Evolutionary conservation across 495 filamentous ascomycete genomes (phyloP).

Genomic region (Neurospora discreta): DNA sequence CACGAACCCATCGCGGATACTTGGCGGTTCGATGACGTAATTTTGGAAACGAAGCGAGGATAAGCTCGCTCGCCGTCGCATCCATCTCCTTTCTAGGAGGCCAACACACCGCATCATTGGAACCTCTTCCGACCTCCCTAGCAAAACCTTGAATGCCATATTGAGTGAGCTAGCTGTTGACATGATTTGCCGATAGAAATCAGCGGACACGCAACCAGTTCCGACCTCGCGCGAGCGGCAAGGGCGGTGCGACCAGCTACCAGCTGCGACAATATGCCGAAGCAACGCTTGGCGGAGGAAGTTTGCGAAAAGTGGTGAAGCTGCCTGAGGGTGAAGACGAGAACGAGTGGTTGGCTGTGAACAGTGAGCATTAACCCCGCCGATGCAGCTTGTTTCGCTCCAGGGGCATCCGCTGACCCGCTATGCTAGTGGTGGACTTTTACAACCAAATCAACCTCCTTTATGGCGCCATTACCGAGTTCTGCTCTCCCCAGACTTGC

Average conservation of each 20-base stretch:
- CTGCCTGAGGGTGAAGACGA: conserved; percentile 93
- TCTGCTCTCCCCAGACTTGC: conserved; percentile 92
- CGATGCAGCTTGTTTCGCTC: neutral
- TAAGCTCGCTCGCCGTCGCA: neutral
- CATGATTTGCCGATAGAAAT: conserved; percentile 46
- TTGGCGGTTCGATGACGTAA: conserved; percentile 1
- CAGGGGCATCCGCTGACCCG: conserved; percentile 3
- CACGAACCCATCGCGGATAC: neutral
- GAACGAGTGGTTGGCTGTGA: conserved; percentile 96
- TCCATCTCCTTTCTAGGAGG: neutral
- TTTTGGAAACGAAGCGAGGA: neutral
- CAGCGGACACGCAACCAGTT: conserved; percentile 82
- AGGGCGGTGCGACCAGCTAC: conserved; percentile 81
- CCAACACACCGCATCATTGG: neutral
- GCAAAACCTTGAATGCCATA: too few species aligned
- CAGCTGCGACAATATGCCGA: conserved; percentile 96
- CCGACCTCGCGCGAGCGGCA: conserved; percentile 76
- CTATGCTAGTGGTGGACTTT: conserved; percentile 79
- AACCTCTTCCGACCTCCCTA: neutral
- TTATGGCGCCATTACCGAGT: conserved; percentile 97
- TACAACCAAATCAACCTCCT: conserved; percentile 99
- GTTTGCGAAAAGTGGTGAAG: conserved; percentile 90
- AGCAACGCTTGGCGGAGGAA: conserved; percentile 89
- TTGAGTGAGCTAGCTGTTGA: conserved; percentile 7
- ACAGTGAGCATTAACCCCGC: conserved; percentile 44